phyloP scores from a whole-genome alignment of 768 basidiomycete species.

The Amanita muscaria region DNA sequence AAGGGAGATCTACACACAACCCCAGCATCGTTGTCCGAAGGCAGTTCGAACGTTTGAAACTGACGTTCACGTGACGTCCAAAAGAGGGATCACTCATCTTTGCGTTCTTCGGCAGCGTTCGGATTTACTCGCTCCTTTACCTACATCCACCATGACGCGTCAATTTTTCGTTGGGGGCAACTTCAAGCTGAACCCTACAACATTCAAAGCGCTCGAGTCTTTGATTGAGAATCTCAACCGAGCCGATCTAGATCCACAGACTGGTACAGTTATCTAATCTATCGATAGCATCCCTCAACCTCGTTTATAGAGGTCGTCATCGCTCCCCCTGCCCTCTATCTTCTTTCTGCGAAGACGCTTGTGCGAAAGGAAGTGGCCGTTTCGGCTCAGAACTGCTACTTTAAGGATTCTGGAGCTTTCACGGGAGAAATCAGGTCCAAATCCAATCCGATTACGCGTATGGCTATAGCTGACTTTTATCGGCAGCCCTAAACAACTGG shows the following conservation, averaged over 20 bases:
- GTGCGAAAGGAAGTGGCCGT: slow-evolving; percentile 66
- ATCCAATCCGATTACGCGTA: background rate
- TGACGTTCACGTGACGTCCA: too few species aligned
- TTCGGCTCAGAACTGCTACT: slow-evolving; percentile 88
- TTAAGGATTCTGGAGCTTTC: slow-evolving; percentile 79
- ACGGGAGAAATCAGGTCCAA: slow-evolving; percentile 90
- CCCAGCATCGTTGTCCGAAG: too few species aligned
- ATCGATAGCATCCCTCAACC: slow-evolving; percentile 9
- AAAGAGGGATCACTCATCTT: too few species aligned
- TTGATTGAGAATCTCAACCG: slow-evolving; percentile 70
- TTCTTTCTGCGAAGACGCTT: slow-evolving; percentile 58
- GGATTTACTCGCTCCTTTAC: background rate
- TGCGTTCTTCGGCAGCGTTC: too few species aligned
- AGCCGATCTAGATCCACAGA: slow-evolving; percentile 65
- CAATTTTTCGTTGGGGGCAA: slow-evolving; percentile 95
- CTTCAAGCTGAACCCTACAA: slow-evolving; percentile 94
- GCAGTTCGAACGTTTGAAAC: too few species aligned
- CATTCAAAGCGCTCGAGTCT: slow-evolving; percentile 50
- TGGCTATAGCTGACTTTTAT: slow-evolving; percentile 18
- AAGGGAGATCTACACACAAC: too few species aligned
- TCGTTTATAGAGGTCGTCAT: slow-evolving; percentile 74
- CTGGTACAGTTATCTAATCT: slow-evolving; percentile 43
- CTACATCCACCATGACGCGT: slow-evolving; percentile 48
- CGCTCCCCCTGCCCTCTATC: slow-evolving; percentile 84
- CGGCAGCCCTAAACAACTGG: slow-evolving; percentile 63